Conservation (phyloP, 352 stramenopile species). For the Aphanomyces stellatus region DNA sequence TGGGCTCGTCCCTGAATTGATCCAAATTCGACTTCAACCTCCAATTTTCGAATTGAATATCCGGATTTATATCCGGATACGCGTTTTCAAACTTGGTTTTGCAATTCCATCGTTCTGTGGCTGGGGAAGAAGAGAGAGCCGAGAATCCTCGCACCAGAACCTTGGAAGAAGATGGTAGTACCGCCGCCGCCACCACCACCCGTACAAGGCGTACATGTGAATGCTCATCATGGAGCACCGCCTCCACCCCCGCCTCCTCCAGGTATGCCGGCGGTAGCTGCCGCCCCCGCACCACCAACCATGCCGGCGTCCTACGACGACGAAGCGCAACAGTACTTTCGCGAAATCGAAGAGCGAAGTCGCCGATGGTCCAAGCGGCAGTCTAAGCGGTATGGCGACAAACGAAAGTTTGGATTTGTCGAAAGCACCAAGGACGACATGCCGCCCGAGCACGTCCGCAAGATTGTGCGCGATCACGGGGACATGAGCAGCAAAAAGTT, state of each 20-base stretch:
- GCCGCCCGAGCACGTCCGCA: slow-evolving; percentile 96
- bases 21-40: too few relatives aligned
- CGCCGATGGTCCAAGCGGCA: slow-evolving; percentile 86
- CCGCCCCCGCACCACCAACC: background rate
- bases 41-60: background rate
- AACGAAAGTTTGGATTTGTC: slow-evolving; percentile 91
- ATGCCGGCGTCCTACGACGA: slow-evolving; percentile 3
- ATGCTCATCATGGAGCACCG: too few relatives aligned
- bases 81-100: background rate
- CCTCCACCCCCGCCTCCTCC: background rate
- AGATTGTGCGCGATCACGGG: slow-evolving; percentile 99
- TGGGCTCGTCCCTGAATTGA: too few relatives aligned
- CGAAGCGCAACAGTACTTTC: slow-evolving; percentile 12
- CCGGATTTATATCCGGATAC: background rate
- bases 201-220: background rate
- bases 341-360: slow-evolving; percentile 60
- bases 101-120: slow-evolving; percentile 20
- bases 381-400: slow-evolving; percentile 91
- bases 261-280: background rate
- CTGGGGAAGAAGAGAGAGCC: slow-evolving; percentile 1
- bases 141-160: background rate
- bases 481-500: slow-evolving; percentile 99
- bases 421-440: slow-evolving; percentile 89
- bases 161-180: slow-evolving; percentile 17
- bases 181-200: slow-evolving; percentile 6